A percentile compares a stretch with the other conserved stretches of the same genome.
Conservation (phyloP, 2,329 filamentous ascomycete genomes). For the Erysiphe pulchra region DNA sequence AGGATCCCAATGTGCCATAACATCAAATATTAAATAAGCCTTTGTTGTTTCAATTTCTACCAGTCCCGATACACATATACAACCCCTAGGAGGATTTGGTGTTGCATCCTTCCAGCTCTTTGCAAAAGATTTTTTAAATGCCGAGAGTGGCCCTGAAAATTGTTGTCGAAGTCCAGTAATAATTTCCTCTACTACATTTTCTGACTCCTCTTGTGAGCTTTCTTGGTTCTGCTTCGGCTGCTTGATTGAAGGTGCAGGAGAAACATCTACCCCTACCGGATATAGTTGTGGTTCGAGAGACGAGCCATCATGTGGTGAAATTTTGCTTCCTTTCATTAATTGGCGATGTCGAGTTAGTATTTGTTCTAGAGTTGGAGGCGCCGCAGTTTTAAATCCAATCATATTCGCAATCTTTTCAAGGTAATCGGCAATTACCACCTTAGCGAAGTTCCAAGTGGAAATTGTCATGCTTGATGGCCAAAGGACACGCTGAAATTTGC, state of each 20-base stretch:
- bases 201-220: conserved; percentile 1
- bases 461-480: conserved; percentile 26
- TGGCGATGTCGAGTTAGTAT: conserved; percentile 7
- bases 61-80: conserved; percentile 25
- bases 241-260: conserved; percentile 3
- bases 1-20: conserved; percentile 28
- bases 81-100: conserved; percentile 22
- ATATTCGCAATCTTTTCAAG: conserved; percentile 17
- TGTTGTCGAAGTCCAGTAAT: conserved; percentile 5
- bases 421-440: conserved; percentile 20
- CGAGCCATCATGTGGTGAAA: conserved; percentile 4
- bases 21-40: conserved; percentile 24
- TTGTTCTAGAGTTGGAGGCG: conserved; percentile 7
- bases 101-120: conserved; percentile 22
- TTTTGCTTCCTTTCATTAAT: conserved; percentile 3
- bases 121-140: conserved; percentile 9
- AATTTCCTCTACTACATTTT: background rate
- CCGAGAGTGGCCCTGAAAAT: conserved; percentile 8
- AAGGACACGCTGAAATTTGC: conserved; percentile 21
- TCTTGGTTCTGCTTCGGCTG: conserved; percentile 1
- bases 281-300: conserved; percentile 1
- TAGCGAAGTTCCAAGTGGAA: conserved; percentile 26
- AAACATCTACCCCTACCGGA: conserved; percentile 1
- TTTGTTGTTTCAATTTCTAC: conserved; percentile 24
- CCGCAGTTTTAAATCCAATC: conserved; percentile 18